Evolutionary conservation across 2,329 filamentous ascomycete species (phyloP), one percentile per base, ranked within the genome.

Genomic region (Stachybotrys echinatus): DNA sequence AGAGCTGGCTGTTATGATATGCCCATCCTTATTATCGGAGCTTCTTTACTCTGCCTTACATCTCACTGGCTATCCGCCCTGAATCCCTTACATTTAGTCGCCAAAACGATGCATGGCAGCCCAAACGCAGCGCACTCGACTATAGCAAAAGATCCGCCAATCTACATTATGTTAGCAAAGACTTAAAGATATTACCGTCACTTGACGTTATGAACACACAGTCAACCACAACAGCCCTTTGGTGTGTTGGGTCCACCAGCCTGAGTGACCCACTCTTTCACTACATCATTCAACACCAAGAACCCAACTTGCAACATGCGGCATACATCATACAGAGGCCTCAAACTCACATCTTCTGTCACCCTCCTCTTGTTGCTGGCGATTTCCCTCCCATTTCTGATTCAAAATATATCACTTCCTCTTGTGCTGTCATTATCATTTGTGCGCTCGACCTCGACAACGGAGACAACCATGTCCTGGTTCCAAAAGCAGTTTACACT

Each of bases 401-500:
- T 14, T 34, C 27, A 5, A 14, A 5, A 34, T 10, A 8, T 34
- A 8, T 10, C 27, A 14, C 14, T 14, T 8, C 27, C 27, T 34
- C 27, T 34, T 14, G 27, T 34, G 10, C 27, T 34, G 10, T 5
- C 14, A 34, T 14, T 34, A 5, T 10, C 10, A 14, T 12, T n/a
- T 40, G 38, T 18, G 8, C 10, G 17, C n/a, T 18, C 38, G 10
- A 54, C 50, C 57, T 53, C 50, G 48, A 48, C 51, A 57, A 59
- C 52, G 51, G 51, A 55, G 55, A 49, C 57, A 52, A 68, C 62
- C 51, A 84, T 84, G 81, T 89, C 83, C 54, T 95, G 89, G 89
- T 83, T 79, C 60, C 92, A 96, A 72, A 96, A 94, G 69, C 80
- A 85, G 47, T 84, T 97, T 71, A 82, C 84, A 1, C 84, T 97